Conservation (phyloP, 768 basidiomycete species). For the Pisolithus orientalis region DNA sequence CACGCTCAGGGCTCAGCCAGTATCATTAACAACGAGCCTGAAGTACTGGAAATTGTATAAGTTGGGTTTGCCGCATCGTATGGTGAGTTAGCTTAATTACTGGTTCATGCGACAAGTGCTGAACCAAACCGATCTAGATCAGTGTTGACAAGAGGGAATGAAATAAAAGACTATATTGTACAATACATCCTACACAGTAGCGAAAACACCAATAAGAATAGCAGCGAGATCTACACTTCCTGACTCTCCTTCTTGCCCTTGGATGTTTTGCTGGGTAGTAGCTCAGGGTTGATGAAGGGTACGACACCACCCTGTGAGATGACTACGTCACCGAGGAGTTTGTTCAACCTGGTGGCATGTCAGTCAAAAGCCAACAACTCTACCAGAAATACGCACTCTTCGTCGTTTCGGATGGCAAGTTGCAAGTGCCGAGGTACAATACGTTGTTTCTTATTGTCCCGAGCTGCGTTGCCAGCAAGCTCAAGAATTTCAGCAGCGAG, state of each 20-base stretch:
- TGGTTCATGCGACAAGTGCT: neutral
- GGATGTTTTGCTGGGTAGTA: slow-evolving; percentile 46
- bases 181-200: slow-evolving; percentile 24
- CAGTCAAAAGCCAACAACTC: neutral
- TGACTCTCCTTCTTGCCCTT: slow-evolving; percentile 49
- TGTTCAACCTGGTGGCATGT: slow-evolving; percentile 27
- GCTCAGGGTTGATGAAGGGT: slow-evolving; percentile 45
- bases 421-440: slow-evolving; percentile 62
- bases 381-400: slow-evolving; percentile 31
- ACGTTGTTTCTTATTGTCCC: slow-evolving; percentile 54
- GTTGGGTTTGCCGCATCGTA: too few species aligned
- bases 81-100: too few species aligned
- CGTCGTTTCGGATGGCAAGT: slow-evolving; percentile 60
- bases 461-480: slow-evolving; percentile 51
- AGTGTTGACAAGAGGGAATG: slow-evolving; percentile 13
- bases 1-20: too few species aligned
- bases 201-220: slow-evolving; percentile 12
- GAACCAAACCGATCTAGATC: neutral
- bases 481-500: slow-evolving; percentile 60
- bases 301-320: slow-evolving; percentile 62
- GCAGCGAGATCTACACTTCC: slow-evolving; percentile 31
- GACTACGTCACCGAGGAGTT: slow-evolving; percentile 41
- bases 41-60: too few species aligned
- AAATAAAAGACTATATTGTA: slow-evolving; percentile 24
- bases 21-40: too few species aligned